Conservation (phyloP, 139 green algal species). For the Asterochloris sp. region DNA sequence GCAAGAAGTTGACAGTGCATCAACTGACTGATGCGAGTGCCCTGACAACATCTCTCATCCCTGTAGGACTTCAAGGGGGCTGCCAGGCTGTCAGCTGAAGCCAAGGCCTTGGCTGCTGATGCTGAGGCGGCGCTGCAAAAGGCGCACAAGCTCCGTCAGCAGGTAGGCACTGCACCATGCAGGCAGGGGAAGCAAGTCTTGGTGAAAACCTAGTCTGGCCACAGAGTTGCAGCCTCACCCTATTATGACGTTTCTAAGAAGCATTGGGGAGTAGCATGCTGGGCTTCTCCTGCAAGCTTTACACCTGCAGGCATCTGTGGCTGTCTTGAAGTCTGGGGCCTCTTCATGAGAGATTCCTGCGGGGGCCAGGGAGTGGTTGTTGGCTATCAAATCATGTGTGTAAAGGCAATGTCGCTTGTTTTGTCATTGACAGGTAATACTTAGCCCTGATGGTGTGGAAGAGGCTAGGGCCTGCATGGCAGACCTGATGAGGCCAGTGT, state of each 20-base stretch:
- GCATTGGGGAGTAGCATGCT: background rate
- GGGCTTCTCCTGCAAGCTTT: background rate
- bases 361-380: no score
- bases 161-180: background rate
- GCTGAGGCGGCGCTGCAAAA: background rate
- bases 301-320: background rate
- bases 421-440: no score
- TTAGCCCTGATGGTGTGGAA: no score
- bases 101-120: conserved; percentile 29
- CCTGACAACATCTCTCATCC: background rate
- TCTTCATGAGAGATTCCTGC: no score
- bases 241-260: background rate
- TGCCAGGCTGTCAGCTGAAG: conserved; percentile 46
- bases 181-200: background rate
- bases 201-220: background rate
- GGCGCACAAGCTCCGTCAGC: conserved; percentile 14
- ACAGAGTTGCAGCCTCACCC: background rate
- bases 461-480: no score
- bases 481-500: no score
- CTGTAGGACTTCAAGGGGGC: conserved; percentile 57
- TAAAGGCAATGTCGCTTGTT: no score
- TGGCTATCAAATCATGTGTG: no score
- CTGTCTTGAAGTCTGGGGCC: background rate
- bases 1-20: background rate
- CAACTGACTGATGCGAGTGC: background rate